phyloP scores from a whole-genome alignment of 2,329 filamentous ascomycete species.

The Penicillium occitanis region DNA sequence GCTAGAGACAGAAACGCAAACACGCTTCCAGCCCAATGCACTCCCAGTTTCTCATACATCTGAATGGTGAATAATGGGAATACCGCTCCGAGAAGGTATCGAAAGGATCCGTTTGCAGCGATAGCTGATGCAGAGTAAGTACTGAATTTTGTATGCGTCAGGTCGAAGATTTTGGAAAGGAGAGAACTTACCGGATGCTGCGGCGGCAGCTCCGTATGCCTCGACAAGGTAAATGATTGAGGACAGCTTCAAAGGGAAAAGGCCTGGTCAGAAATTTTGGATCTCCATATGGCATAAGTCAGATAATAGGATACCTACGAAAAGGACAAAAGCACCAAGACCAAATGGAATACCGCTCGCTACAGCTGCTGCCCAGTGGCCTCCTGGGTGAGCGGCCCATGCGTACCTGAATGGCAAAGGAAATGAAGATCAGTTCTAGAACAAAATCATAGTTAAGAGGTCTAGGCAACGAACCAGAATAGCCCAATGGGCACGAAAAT shows the following conservation, averaged over 20 bases:
- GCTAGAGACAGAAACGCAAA: conserved; percentile 40
- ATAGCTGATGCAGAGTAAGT: conserved; percentile 14
- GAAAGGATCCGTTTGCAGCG: conserved; percentile 19
- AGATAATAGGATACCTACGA: conserved; percentile 4
- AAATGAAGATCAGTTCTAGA: background rate
- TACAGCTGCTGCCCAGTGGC: conserved; percentile 15
- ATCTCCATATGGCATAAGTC: background rate
- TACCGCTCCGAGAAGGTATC: conserved; percentile 31
- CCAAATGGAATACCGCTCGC: conserved; percentile 20
- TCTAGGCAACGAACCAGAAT: conserved; percentile 17
- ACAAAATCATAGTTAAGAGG: background rate
- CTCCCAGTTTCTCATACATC: conserved; percentile 39
- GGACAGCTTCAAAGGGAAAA: background rate
- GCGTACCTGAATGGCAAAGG: conserved; percentile 18
- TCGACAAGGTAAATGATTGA: conserved; percentile 20
- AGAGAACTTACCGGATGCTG: conserved; percentile 18
- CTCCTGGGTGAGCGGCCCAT: conserved; percentile 13
- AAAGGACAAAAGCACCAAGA: conserved; percentile 20
- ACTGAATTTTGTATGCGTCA: background rate
- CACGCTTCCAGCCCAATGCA: conserved; percentile 41
- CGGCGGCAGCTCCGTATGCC: conserved; percentile 15
- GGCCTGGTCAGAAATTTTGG: background rate
- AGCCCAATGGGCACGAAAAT: conserved; percentile 25
- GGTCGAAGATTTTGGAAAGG: background rate
- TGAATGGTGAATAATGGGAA: conserved; percentile 37